Percentiles rank a stretch among this genome's conserved stretches.
These are phyloP conservation scores for Withania somnifera DNA, from an alignment of 305 asterid species.

Conservation along the genomic window DNA sequence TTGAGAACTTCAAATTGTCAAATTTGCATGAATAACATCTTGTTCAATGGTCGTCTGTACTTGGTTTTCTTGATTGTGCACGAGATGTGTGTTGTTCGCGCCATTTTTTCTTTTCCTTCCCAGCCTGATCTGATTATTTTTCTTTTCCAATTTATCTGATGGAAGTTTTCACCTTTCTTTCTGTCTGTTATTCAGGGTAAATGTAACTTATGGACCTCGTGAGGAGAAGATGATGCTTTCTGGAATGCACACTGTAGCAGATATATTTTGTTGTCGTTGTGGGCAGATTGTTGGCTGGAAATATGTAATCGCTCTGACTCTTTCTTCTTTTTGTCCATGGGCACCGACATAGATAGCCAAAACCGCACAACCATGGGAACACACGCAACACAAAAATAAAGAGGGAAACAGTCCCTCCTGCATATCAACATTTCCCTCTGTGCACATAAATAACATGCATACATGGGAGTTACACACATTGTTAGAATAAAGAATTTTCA, in stretches of 20 bases:
- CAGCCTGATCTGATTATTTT: not conserved
- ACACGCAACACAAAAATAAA: not conserved
- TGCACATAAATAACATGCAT: not conserved
- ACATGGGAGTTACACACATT: not conserved
- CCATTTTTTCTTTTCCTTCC: not conserved
- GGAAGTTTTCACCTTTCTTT: not conserved
- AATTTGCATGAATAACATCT: not conserved
- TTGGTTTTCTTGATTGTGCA: not conserved
- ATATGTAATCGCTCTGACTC: slow-evolving; percentile 34
- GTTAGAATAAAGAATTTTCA: not conserved
- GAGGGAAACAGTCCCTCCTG: not conserved
- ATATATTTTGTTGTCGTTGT: slow-evolving; percentile 62
- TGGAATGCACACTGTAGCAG: slow-evolving; percentile 70
- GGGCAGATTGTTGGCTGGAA: slow-evolving; percentile 86
- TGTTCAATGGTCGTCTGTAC: not conserved
- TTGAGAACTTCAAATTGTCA: not conserved
- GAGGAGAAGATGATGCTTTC: slow-evolving; percentile 77
- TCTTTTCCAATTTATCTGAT: not conserved
- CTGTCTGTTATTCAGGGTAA: slow-evolving; percentile 27
- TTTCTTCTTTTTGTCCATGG: not conserved
- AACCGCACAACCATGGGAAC: not conserved
- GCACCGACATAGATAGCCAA: not conserved
- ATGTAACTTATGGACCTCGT: slow-evolving; percentile 47
- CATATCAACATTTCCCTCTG: not conserved
- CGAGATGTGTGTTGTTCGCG: not conserved